phyloP scores from a whole-genome alignment of 2,329 filamentous ascomycete species.

The Stagonosporopsis tanaceti region DNA sequence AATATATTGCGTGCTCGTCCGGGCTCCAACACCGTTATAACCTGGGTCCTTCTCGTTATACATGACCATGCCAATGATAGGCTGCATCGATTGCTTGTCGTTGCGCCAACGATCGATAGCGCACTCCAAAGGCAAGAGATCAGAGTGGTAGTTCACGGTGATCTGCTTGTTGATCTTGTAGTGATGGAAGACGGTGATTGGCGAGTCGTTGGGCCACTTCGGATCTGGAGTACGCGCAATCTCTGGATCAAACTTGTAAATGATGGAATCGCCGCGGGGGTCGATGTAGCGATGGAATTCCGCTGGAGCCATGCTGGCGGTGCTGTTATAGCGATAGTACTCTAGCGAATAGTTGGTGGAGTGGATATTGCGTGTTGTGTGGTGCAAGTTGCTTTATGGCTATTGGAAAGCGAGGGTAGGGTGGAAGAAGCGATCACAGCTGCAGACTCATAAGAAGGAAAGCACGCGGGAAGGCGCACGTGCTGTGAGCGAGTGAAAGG shows the following conservation, averaged over 20 bases:
- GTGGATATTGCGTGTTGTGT: background rate
- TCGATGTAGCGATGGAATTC: slow-evolving; percentile 27
- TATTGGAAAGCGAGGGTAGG: background rate
- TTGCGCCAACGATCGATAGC: slow-evolving; percentile 19
- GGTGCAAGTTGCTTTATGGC: background rate
- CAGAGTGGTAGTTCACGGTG: slow-evolving; percentile 13
- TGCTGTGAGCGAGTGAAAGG: background rate
- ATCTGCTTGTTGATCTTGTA: slow-evolving; percentile 10
- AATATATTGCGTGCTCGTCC: slow-evolving; percentile 5
- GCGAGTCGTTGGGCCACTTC: slow-evolving; percentile 13
- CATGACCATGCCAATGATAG: slow-evolving; percentile 18
- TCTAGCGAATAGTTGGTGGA: background rate
- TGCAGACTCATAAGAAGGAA: background rate
- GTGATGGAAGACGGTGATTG: slow-evolving; percentile 22
- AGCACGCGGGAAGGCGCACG: background rate
- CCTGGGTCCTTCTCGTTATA: slow-evolving; percentile 6
- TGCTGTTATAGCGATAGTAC: background rate
- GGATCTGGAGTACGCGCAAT: slow-evolving; percentile 13
- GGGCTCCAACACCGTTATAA: background rate
- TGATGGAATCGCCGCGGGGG: slow-evolving; percentile 20
- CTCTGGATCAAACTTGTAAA: slow-evolving; percentile 27
- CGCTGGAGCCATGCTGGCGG: slow-evolving; percentile 12
- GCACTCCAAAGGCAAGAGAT: slow-evolving; percentile 13
- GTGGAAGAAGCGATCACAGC: background rate
- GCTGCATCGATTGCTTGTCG: slow-evolving; percentile 19